Evolutionary conservation across 352 stramenopile species (phyloP).

Genomic region (Pilasporangium apinafurcum): DNA sequence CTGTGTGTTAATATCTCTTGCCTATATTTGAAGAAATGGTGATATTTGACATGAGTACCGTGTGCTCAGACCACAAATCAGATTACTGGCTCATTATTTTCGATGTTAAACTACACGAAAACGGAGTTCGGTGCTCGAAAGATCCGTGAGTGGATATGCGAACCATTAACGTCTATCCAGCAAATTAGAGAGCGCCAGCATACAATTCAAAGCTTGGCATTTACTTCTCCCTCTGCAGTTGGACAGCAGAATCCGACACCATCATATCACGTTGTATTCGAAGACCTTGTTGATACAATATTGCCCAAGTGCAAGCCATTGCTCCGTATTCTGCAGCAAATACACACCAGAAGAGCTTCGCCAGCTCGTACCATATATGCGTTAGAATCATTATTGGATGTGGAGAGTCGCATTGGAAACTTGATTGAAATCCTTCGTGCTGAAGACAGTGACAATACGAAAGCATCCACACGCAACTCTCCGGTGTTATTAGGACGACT

Average conservation of each 20-base stretch:
- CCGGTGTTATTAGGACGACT: conserved; percentile 5
- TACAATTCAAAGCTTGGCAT: conserved; percentile 14
- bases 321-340: background rate
- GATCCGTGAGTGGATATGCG: conserved; percentile 24
- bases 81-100: conserved; percentile 18
- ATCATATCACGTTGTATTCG: conserved; percentile 19
- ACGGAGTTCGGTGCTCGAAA: conserved; percentile 18
- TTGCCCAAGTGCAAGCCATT: background rate
- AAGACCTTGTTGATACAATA: conserved; percentile 12
- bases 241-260: no score
- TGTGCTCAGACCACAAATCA: conserved; percentile 15
- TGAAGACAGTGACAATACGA: background rate
- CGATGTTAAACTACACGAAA: conserved; percentile 26
- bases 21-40: background rate
- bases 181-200: conserved; percentile 18
- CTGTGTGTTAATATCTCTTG: background rate
- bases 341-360: conserved; percentile 1
- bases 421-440: background rate
- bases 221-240: conserved; percentile 3
- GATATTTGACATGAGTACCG: background rate
- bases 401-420: background rate
- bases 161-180: conserved; percentile 8
- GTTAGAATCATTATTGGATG: background rate
- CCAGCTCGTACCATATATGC: background rate
- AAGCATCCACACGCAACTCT: background rate